Conservation (phyloP, 179 eudicot species). For the Spergularia azorica region DNA sequence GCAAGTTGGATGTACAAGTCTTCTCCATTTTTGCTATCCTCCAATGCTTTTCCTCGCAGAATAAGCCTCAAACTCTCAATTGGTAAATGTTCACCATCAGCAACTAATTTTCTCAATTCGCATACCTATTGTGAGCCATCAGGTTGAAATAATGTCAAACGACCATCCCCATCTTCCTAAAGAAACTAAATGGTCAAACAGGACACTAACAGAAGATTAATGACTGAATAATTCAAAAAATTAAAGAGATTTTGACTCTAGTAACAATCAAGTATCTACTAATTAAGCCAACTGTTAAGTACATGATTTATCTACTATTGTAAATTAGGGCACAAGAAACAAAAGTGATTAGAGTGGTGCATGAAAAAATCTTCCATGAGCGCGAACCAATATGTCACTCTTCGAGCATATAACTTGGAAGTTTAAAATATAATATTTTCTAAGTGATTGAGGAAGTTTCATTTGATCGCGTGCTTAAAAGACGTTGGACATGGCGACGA, state of each 20-base stretch:
- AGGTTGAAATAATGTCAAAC: conserved; percentile 2
- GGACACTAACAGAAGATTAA: not conserved
- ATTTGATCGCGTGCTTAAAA: too few relatives aligned
- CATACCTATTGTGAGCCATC: conserved; percentile 45
- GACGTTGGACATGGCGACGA: too few relatives aligned
- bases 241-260: not conserved
- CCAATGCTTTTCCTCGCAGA: conserved; percentile 65
- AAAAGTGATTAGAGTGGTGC: not conserved
- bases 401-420: not conserved
- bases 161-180: conserved; percentile 1
- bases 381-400: not conserved
- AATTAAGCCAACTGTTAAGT: not conserved
- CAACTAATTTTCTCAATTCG: conserved; percentile 76
- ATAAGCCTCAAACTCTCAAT: conserved; percentile 71
- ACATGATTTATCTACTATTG: not conserved
- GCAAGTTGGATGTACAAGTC: conserved; percentile 52
- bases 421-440: too few relatives aligned
- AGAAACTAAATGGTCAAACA: not conserved
- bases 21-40: conserved; percentile 58
- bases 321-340: not conserved
- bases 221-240: not conserved
- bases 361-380: not conserved
- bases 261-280: not conserved
- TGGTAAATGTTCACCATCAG: conserved; percentile 52
- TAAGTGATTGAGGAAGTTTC: too few relatives aligned